These are phyloP conservation scores for Prunus armeniaca DNA, from an alignment of 306 rosid genomes.

Conservation along the genomic window DNA sequence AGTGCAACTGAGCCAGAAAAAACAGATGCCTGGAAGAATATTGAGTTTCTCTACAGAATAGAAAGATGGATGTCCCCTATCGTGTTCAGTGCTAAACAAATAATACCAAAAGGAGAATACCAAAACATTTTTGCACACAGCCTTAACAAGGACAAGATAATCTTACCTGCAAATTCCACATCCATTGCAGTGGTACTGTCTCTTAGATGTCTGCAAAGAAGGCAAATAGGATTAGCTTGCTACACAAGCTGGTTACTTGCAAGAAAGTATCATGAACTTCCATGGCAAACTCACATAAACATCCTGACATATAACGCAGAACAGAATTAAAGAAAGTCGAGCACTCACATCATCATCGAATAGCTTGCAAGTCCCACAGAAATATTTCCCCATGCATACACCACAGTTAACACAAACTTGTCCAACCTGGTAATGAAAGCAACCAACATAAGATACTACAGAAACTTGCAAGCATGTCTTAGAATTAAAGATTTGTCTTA, in stretches of 20 bases:
- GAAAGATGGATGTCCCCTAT: not conserved
- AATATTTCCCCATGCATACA: conserved; percentile 84
- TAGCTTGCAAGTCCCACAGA: conserved; percentile 75
- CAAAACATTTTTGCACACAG: not conserved
- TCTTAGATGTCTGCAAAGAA: conserved; percentile 60
- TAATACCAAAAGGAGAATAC: not conserved
- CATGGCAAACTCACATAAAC: not conserved
- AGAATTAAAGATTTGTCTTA: not conserved
- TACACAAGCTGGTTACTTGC: not conserved
- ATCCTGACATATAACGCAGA: not conserved
- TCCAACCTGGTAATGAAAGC: conserved; percentile 56
- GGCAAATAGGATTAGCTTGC: conserved; percentile 4
- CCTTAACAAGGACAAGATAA: not conserved
- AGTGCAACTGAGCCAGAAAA: not conserved
- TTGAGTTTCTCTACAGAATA: not conserved
- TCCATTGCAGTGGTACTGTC: conserved; percentile 80
- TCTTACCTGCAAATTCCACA: conserved; percentile 91
- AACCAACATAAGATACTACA: conserved; percentile 15
- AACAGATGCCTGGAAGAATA: not conserved
- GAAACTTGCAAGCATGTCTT: not conserved
- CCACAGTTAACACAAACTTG: conserved; percentile 78
- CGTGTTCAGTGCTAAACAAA: not conserved
- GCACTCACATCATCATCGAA: conserved; percentile 84
- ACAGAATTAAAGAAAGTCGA: not conserved
- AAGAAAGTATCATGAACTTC: not conserved